Evolutionary conservation across 164 flowering plant genomes (phyloP).

Genomic region (Dillenia turbinata): DNA sequence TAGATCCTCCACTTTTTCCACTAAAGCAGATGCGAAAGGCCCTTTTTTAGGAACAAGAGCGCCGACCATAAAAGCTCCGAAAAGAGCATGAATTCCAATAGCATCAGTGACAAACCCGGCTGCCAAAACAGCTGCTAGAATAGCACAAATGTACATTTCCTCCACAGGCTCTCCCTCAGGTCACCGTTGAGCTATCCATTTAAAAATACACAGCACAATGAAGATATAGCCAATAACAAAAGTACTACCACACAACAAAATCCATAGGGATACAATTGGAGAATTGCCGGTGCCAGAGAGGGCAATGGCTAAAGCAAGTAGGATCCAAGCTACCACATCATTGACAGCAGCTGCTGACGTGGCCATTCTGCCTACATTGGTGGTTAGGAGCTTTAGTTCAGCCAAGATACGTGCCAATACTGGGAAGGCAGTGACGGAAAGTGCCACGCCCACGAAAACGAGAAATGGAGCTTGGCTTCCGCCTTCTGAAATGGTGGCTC

Average conservation of each 20-base stretch:
- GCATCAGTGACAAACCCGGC: slow-evolving; percentile 43
- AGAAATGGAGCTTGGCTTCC: slow-evolving; percentile 36
- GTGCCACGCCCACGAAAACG: slow-evolving; percentile 64
- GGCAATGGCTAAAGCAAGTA: slow-evolving; percentile 19
- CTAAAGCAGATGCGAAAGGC: slow-evolving; percentile 46
- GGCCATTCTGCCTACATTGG: slow-evolving; percentile 56
- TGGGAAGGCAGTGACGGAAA: slow-evolving; percentile 65
- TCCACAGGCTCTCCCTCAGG: slow-evolving; percentile 54
- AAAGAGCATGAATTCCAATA: slow-evolving; percentile 59
- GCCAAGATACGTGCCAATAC: slow-evolving; percentile 63
- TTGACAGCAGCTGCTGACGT: slow-evolving; percentile 74
- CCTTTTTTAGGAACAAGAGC: slow-evolving; percentile 50
- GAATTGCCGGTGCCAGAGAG: slow-evolving; percentile 18
- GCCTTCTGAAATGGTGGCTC: slow-evolving; percentile 34
- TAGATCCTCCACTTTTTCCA: slow-evolving; percentile 65
- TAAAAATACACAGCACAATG: slow-evolving; percentile 24
- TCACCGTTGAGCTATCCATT: slow-evolving; percentile 37
- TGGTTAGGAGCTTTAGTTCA: slow-evolving; percentile 59
- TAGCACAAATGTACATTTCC: slow-evolving; percentile 40
- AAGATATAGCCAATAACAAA: slow-evolving; percentile 11
- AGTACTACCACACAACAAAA: slow-evolving; percentile 13
- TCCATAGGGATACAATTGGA: slow-evolving; percentile 15
- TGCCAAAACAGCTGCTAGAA: slow-evolving; percentile 36
- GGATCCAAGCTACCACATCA: slow-evolving; percentile 63
- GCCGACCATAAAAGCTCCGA: slow-evolving; percentile 63